Percentiles rank a stretch among this genome's conserved stretches.
Conservation (phyloP, 495 filamentous ascomycete genomes). For the Neurospora hispaniola region DNA sequence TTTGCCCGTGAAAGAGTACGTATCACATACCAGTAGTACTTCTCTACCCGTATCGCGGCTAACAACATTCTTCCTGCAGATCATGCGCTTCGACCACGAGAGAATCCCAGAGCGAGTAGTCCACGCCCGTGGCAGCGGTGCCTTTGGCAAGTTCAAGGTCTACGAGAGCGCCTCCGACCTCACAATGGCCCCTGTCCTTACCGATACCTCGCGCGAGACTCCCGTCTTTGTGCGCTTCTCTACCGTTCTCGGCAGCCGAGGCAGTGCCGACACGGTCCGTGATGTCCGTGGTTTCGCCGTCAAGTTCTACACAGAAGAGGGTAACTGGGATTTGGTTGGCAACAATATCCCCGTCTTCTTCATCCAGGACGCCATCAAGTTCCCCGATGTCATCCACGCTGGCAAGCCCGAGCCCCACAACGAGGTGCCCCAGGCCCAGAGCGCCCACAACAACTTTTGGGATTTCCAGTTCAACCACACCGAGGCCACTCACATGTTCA, state of each 20-base stretch:
- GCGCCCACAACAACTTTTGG: constrained; percentile 57
- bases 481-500: constrained; percentile 77
- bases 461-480: constrained; percentile 52
- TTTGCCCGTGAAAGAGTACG: constrained; percentile 67
- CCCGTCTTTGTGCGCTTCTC: constrained; percentile 77
- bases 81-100: constrained; percentile 76
- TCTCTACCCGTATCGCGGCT: too few species aligned
- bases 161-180: constrained; percentile 60
- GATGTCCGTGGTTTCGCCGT: constrained; percentile 76
- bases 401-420: constrained; percentile 78
- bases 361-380: constrained; percentile 64
- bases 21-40: too few species aligned
- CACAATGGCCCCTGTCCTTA: constrained; percentile 61
- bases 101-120: constrained; percentile 84
- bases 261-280: constrained; percentile 69
- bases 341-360: constrained; percentile 62
- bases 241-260: constrained; percentile 67
- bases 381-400: constrained; percentile 67
- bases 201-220: constrained; percentile 68
- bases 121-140: constrained; percentile 73
- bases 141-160: constrained; percentile 75
- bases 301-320: constrained; percentile 61
- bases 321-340: constrained; percentile 53
- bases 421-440: constrained; percentile 49
- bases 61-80: constrained; percentile 30